Conservation (phyloP, 2,329 filamentous ascomycete species). For the Colletotrichum acutatum region DNA sequence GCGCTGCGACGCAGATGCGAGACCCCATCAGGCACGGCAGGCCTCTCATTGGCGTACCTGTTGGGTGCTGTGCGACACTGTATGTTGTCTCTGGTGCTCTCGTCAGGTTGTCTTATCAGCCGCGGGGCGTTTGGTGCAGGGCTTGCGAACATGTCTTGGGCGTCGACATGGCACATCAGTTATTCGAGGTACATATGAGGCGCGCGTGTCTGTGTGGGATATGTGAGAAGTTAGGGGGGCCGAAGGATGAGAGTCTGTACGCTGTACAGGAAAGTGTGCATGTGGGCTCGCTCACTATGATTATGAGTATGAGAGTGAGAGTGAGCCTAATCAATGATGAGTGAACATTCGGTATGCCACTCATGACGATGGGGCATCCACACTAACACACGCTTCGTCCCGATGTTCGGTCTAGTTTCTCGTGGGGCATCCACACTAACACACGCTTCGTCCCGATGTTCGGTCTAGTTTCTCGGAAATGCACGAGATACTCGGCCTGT, state of each 20-base stretch:
- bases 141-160: neutral
- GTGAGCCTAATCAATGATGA: neutral
- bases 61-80: conserved; percentile 14
- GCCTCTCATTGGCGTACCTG: conserved; percentile 23
- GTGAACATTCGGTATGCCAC: neutral
- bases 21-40: conserved; percentile 18
- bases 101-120: neutral
- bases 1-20: neutral
- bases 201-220: neutral
- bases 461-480: neutral
- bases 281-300: neutral
- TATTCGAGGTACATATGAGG: neutral
- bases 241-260: neutral
- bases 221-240: neutral
- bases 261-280: neutral
- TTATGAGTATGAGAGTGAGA: neutral
- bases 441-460: neutral
- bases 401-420: no score
- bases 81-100: neutral
- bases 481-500: neutral
- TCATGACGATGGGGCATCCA: neutral
- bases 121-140: neutral
- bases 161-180: conserved; percentile 1
- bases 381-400: neutral
- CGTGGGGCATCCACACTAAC: neutral